Percentiles rank a stretch among this genome's conserved stretches.
Evolutionary conservation across 805 yeast species (phyloP).

Genomic region (Schwanniomyces sp.): DNA sequence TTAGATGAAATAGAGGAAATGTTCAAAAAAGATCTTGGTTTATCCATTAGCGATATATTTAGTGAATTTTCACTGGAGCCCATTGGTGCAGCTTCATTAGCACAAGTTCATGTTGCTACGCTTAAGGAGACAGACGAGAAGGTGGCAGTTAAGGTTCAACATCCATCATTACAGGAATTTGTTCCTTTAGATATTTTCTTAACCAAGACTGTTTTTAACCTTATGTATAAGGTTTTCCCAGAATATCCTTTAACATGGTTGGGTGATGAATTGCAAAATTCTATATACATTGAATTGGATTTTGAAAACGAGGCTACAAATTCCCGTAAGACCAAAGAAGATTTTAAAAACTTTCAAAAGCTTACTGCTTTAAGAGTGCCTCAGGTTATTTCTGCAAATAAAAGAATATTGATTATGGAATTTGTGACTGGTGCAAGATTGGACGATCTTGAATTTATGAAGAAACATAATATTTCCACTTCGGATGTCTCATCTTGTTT

Average conservation of each 20-base stretch:
- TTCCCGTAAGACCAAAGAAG: slow-evolving; percentile 65
- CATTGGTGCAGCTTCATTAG: slow-evolving; percentile 93
- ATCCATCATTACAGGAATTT: slow-evolving; percentile 81
- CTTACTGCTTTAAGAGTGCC: slow-evolving; percentile 84
- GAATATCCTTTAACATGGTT: slow-evolving; percentile 94
- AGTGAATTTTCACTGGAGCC: slow-evolving; percentile 67
- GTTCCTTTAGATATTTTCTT: slow-evolving; percentile 87
- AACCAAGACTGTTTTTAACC: slow-evolving; percentile 71
- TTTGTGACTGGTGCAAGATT: slow-evolving; percentile 78
- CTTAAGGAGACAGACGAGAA: slow-evolving; percentile 57
- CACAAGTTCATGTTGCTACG: slow-evolving; percentile 87
- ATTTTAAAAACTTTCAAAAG: slow-evolving; percentile 56
- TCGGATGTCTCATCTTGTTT: slow-evolving; percentile 81
- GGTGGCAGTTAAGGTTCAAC: slow-evolving; percentile 95
- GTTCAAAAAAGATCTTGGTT: slow-evolving; percentile 69
- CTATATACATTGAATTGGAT: slow-evolving; percentile 89
- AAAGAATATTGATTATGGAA: slow-evolving; percentile 85
- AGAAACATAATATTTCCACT: slow-evolving; percentile 62
- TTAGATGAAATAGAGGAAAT: slow-evolving; percentile 64
- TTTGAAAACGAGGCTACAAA: slow-evolving; percentile 85
- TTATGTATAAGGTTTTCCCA: slow-evolving; percentile 81
- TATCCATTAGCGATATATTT: slow-evolving; percentile 60
- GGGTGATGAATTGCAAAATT: slow-evolving; percentile 86
- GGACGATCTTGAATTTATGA: slow-evolving; percentile 70
- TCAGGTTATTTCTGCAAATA: slow-evolving; percentile 59